phyloP scores from a whole-genome alignment of 164 flowering plant genomes.

The Malania oleifera region DNA sequence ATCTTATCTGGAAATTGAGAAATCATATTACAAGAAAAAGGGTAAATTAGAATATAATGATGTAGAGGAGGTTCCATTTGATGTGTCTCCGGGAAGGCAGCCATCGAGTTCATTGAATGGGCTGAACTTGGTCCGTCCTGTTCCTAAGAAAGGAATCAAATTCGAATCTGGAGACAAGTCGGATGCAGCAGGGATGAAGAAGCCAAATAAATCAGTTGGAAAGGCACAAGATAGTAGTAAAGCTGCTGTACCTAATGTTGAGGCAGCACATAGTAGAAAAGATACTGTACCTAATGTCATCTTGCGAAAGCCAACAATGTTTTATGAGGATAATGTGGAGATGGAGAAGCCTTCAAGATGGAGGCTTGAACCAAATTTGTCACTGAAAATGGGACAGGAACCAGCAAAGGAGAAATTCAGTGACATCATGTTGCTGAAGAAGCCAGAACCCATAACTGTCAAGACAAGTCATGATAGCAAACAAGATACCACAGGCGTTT shows the following conservation, averaged over 20 bases:
- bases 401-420: slow-evolving; percentile 28
- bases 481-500: neutral
- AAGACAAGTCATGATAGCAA: slow-evolving; percentile 4
- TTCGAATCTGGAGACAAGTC: slow-evolving; percentile 28
- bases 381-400: slow-evolving; percentile 30
- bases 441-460: slow-evolving; percentile 25
- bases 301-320: slow-evolving; percentile 56
- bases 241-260: slow-evolving; percentile 51
- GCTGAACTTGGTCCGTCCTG: slow-evolving; percentile 64
- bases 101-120: slow-evolving; percentile 26
- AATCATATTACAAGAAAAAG: slow-evolving; percentile 47
- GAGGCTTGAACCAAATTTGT: slow-evolving; percentile 37
- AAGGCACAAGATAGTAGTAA: slow-evolving; percentile 20
- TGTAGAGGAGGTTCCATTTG: slow-evolving; percentile 42
- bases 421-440: slow-evolving; percentile 43
- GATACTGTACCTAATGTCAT: slow-evolving; percentile 50
- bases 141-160: slow-evolving; percentile 55
- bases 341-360: slow-evolving; percentile 22
- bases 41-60: slow-evolving; percentile 31
- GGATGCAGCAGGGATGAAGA: slow-evolving; percentile 20
- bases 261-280: slow-evolving; percentile 18
- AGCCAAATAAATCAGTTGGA: slow-evolving; percentile 26
- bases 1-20: slow-evolving; percentile 72
- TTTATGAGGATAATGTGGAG: slow-evolving; percentile 34
- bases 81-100: slow-evolving; percentile 26